Base-by-base conservation (phyloP, 257 asterid genomes). In the Striga asiatica region DNA sequence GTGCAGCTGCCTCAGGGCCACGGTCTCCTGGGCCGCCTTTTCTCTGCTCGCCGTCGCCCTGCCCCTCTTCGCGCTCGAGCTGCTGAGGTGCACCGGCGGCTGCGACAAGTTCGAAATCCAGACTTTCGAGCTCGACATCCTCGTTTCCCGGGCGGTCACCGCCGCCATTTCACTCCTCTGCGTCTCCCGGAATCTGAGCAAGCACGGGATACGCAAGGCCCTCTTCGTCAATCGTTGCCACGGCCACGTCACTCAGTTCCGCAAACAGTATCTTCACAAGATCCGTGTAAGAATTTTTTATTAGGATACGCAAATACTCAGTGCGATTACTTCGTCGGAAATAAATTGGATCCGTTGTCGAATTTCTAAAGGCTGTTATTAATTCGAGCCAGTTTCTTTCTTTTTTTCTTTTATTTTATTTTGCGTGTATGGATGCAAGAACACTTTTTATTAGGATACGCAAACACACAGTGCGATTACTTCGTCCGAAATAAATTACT, bases 161-260 rank as follows among this genome's bases (percentile, higher is more conserved):
- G 84, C 95, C 55, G 93, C 85, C 32, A 69, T 78, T 13, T 82
- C 97, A 0, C 83, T 84, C 22, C 66, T 82, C 53, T 84, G 88
- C 64, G 48, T 88, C 16, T 88, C 94, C 28, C 72, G 77, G 24
- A 88, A 74, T 62, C 74, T 88, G 24, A 71, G 81, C 58, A 80
- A 88, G 61, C 71, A 80, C 52, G 88, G 97, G 10, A 23, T 84
- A 8, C 63, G 95, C 50, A 84, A 76, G 72, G 81, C 85, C 43
- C 80, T 88, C 25, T 85, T 88, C 31, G 92, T 85, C 17, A 85
- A 88, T 53, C 76, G 83, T 0, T 50, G 73, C 62, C 91, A 78
- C 50, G 95, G 89, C 5, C 81, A 74, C 13, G 12, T 69, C 69
- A 16, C 78, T 6, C 84, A 80, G 59, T 75, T 82, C 50, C 78